Evolutionary conservation across 768 basidiomycete genomes (phyloP).

Genomic region (Trametes gibbosa): DNA sequence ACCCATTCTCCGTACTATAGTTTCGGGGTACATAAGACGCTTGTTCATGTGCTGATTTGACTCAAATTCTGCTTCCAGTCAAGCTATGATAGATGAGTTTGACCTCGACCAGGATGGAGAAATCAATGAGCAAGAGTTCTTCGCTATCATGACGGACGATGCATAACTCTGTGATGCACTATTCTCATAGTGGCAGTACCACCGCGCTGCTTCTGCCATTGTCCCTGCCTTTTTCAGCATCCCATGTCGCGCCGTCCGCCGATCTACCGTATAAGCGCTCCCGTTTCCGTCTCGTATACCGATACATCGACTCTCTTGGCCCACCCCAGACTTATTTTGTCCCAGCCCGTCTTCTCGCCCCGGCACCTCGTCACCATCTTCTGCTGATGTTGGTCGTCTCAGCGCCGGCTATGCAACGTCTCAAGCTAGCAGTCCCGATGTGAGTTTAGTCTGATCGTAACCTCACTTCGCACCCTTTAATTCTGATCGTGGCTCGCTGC

Average conservation of each 20-base stretch:
- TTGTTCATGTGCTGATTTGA: not conserved
- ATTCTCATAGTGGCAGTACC: constrained; percentile 1
- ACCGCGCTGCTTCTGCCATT: constrained; percentile 12
- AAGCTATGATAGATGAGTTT: constrained; percentile 99
- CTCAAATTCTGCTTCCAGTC: constrained; percentile 45
- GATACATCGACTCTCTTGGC: not conserved
- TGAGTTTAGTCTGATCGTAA: constrained; percentile 2
- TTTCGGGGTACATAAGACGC: not conserved
- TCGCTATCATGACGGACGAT: constrained; percentile 96
- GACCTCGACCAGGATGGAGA: constrained; percentile 98
- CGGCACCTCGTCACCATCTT: not conserved
- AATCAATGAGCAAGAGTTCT: constrained; percentile 95
- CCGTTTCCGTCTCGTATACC: not conserved
- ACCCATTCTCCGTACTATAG: no score
- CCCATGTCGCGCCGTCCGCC: not conserved
- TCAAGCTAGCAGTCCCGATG: not conserved
- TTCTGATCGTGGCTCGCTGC: not conserved
- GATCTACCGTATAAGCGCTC: not conserved
- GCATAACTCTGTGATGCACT: constrained; percentile 38
- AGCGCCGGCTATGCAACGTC: not conserved
- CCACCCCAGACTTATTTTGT: not conserved
- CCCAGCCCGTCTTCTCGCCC: not conserved
- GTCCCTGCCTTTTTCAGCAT: not conserved
- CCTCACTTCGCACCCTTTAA: not conserved
- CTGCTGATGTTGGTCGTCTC: not conserved